These are phyloP conservation scores for Gymnopus androsaceus DNA, from an alignment of 1,284 basidiomycete species.

Conservation along the genomic window DNA sequence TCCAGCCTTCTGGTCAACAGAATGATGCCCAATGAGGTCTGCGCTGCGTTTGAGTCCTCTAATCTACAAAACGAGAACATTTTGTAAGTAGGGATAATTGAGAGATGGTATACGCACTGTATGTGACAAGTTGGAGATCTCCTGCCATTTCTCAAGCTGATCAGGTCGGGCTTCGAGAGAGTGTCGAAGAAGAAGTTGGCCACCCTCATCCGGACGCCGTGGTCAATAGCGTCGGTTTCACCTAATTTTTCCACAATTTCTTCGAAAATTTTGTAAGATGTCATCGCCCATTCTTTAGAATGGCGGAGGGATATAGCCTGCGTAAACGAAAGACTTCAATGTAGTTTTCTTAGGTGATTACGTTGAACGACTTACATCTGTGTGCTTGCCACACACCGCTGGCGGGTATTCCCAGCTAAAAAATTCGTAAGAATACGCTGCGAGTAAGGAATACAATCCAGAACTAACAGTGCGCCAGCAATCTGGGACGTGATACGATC, in stretches of 20 bases:
- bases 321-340: not conserved
- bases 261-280: constrained; percentile 26
- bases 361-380: constrained; percentile 21
- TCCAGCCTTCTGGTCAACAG: constrained; percentile 30
- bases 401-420: constrained; percentile 37
- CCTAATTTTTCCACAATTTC: constrained; percentile 8
- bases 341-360: not conserved
- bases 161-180: constrained; percentile 28
- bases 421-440: not conserved
- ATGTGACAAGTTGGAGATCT: constrained; percentile 2
- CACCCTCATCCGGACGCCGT: constrained; percentile 26
- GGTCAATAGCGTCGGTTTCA: constrained; percentile 6
- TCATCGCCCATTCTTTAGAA: constrained; percentile 36
- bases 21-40: constrained; percentile 16
- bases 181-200: constrained; percentile 37
- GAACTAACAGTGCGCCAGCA: constrained; percentile 30
- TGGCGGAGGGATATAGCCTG: constrained; percentile 30
- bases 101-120: not conserved
- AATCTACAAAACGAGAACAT: not conserved
- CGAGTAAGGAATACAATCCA: not conserved
- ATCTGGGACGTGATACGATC: constrained; percentile 33
- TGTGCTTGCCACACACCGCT: constrained; percentile 37
- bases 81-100: not conserved
- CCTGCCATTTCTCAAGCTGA: constrained; percentile 24
- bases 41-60: constrained; percentile 33